phyloP scores from a whole-genome alignment of 768 basidiomycete species.

The Panaeolus cyanescens region DNA sequence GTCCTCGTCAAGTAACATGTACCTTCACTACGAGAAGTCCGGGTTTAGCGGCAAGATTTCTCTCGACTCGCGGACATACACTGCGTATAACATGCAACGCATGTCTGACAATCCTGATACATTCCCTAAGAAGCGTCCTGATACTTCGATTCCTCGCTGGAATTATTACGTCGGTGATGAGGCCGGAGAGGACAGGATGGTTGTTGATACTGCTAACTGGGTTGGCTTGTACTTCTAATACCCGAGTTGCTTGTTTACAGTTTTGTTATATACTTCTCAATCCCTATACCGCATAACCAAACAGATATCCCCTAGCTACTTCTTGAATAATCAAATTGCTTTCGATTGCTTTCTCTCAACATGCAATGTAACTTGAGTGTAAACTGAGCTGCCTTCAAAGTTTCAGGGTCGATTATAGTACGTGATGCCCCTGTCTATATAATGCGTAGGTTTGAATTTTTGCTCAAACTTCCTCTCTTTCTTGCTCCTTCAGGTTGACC shows the following conservation, averaged over 20 bases:
- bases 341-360: not conserved
- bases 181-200: constrained; percentile 39
- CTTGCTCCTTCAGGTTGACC: too few species aligned
- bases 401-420: not conserved
- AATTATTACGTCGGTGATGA: constrained; percentile 43
- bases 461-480: too few species aligned
- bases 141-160: constrained; percentile 27
- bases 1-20: constrained; percentile 51
- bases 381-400: too few species aligned
- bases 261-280: too few species aligned
- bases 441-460: too few species aligned
- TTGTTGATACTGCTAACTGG: constrained; percentile 45
- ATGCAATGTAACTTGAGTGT: not conserved
- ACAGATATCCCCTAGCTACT: too few species aligned
- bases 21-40: constrained; percentile 54
- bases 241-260: too few species aligned
- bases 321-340: too few species aligned
- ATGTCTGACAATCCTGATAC: constrained; percentile 7
- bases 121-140: constrained; percentile 6
- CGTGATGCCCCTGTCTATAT: not conserved
- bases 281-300: too few species aligned
- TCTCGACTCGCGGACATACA: constrained; percentile 42
- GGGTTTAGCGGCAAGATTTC: constrained; percentile 50
- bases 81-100: constrained; percentile 28
- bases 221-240: constrained; percentile 46